These are phyloP conservation scores for Plantago elongata DNA, from an alignment of 257 asterid species.

Conservation along the genomic window DNA sequence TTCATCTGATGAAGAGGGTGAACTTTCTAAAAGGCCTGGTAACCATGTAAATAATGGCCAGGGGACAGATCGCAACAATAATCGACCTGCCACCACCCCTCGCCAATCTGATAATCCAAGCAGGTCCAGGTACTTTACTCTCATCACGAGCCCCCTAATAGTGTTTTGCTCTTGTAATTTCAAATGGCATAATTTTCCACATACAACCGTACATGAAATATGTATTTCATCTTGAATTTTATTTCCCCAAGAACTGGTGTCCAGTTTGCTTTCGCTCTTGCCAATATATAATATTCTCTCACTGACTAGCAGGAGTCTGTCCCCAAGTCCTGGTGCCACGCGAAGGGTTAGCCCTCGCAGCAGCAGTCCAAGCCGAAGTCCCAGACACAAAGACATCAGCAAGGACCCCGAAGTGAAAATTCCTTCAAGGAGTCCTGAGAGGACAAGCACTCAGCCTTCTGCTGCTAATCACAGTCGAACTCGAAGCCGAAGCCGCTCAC, in stretches of 20 bases:
- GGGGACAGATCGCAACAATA: constrained; percentile 26
- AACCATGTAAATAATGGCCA: constrained; percentile 40
- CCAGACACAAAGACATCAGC: constrained; percentile 27
- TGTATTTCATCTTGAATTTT: too few relatives aligned
- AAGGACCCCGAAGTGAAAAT: constrained; percentile 27
- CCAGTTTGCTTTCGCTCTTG: neutral
- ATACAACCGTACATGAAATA: too few relatives aligned
- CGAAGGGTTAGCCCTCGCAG: constrained; percentile 31
- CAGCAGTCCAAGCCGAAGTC: constrained; percentile 42
- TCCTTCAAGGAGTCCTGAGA: constrained; percentile 37
- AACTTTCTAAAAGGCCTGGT: constrained; percentile 43
- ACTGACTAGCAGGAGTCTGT: constrained; percentile 42
- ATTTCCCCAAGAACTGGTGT: too few relatives aligned
- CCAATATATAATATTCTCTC: constrained; percentile 2
- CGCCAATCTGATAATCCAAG: constrained; percentile 32
- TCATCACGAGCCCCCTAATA: constrained; percentile 11
- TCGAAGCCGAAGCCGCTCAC: constrained; percentile 55
- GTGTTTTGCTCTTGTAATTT: constrained; percentile 8
- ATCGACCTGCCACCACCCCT: constrained; percentile 24
- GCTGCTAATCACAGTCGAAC: constrained; percentile 42
- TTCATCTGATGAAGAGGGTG: constrained; percentile 56
- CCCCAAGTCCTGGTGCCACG: constrained; percentile 39
- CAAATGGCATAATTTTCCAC: neutral
- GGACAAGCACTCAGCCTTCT: constrained; percentile 31
- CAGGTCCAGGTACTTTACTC: constrained; percentile 54